Evolutionary conservation across 768 basidiomycete genomes (phyloP), one percentile per base, ranked within the genome.

Genomic region (Mycena floridula): DNA sequence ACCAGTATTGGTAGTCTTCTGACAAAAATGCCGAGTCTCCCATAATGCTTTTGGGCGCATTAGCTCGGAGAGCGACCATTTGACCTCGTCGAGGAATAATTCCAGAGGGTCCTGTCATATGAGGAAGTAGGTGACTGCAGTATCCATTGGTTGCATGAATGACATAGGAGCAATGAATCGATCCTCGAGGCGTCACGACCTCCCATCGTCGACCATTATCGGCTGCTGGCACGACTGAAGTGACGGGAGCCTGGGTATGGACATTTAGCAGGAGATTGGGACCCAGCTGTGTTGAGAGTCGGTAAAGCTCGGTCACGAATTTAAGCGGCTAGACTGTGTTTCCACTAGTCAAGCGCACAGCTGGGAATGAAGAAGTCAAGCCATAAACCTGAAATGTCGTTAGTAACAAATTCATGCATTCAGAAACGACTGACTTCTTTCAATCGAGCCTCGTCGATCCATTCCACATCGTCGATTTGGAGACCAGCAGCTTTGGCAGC

Each of bases 171-270:
- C 76, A 70, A 2, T 54, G n/a, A 25, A 82, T 55, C 2, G 51
- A 47, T 0, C 83, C 81, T 13, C 78, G 62, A 3, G 72, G 62
- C 0, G 81, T 84, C 4, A 53, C 44, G 5, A 76, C 53, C 2
- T 43, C 49, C 73, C 74, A 77, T 1, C 53, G 52, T 7, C 58
- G 59, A 2, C 36, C 30, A n/a, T 11, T 9, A 18, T 7, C 39
- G 69, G 42, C 39, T 16, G 42, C 22, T 35, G 32, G 3, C 23
- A 53, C 42, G 28, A 82, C 68, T 32, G 67, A 62, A 4, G 66
- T 77, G 23, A 82, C 88, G 0, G 86, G 83, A 0, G 89, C 88
- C 50, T 74, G 74, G 0, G 90, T 91, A 58, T 89, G 82, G 13
- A 93, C 62, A 18, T 7, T 13, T 18, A 35, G 18, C 13, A 15